Evolutionary conservation across 1,284 basidiomycete species (phyloP), one percentile per base, ranked within the genome.

Genomic region (Leccinum angustisporum): DNA sequence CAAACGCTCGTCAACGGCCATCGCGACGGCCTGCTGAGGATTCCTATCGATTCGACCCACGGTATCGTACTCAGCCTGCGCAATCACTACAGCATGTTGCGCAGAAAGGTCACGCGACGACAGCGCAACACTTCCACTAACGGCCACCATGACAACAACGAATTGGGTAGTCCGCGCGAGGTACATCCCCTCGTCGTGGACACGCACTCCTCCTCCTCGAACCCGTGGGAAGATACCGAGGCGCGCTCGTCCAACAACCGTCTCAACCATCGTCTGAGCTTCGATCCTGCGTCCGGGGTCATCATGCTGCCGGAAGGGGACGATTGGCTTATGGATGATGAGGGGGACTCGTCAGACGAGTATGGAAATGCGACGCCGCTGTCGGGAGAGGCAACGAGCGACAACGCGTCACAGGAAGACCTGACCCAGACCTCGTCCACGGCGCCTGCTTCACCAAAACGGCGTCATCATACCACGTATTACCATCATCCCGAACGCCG

Each of bases 301-400:
- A 95, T 95, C 63, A 88, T 88, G 79, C 76, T 95, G 3, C 91
- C 92, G 1, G 91, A 93, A 56, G 84, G 87, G 67, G 88, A 82
- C 53, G 83, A 85, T 43, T 92, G 91, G 89, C 76, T 89, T 58
- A 70, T 76, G 18, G 83, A 81, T 18, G 74, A 73, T 4, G 83
- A 81, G 21, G 75, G 67, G 14, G 66, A 62, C 13, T 75, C 72
- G n/a, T 74, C 74, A 21, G 75, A 70, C 57, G 73, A 70, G 56
- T 74, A 66, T 6, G 74, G 67, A 2, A 63, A 64, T 40, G 21
- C 52, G 56, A 72, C 66, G 8, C 65, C 74, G 14, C 62, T 58
- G 16, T 63, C 56, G 11, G 68, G 59, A 11, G 68, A 75, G 51
- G 66, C 1, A 30, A 53, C 34, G 34, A 62, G 62, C 14, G 51